Evolutionary conservation across 164 flowering plant genomes (phyloP), one percentile per base, ranked within the genome.

Genomic region (Piper betle): DNA sequence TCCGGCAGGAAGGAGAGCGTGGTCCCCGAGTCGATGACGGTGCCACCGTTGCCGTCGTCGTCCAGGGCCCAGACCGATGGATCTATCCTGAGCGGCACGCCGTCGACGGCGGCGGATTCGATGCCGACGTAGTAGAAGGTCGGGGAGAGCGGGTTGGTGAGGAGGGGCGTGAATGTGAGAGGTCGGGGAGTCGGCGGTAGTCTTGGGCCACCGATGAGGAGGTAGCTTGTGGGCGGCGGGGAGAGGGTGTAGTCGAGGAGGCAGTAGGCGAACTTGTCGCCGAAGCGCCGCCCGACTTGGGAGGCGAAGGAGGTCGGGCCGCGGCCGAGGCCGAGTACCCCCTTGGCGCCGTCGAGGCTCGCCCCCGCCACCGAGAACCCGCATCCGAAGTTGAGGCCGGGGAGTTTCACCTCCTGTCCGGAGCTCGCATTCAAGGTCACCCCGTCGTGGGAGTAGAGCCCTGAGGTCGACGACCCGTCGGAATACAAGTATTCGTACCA

Each of bases 291-390:
- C 39, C 89, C 91, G 64, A 86, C 63, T 62, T 89, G 96, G 18
- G 94, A 77, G 0, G 88, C 46, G 62, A 87, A 81, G 6, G 97
- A 89, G 54, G 84, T 79, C 74, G 88, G 81, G 3, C 91, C 88
- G 0, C 84, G 80, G 53, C 97, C 97, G 65, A 89, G 55, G 37
- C 97, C 97, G 81, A 89, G 72, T 1, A 89, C 89, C 0, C 97
- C 97, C 8, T 70, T 63, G 8, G 87, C 86, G 4, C 87, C 93
- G 64, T 73, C 72, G 58, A 88, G 84, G 63, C 83, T 77, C 2
- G 74, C 67, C 41, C 93, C 96, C 11, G 84, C 74, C 52, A 72
- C 57, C 17, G 63, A 64, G 67, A 84, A 83, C 68, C 79, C 92
- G 66, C 96, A 88, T 0, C 93, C 96, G 66, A 88, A 84, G 0